These are phyloP conservation scores for Penicillium egyptiacum DNA, from an alignment of 495 filamentous ascomycete genomes.

Conservation along the genomic window DNA sequence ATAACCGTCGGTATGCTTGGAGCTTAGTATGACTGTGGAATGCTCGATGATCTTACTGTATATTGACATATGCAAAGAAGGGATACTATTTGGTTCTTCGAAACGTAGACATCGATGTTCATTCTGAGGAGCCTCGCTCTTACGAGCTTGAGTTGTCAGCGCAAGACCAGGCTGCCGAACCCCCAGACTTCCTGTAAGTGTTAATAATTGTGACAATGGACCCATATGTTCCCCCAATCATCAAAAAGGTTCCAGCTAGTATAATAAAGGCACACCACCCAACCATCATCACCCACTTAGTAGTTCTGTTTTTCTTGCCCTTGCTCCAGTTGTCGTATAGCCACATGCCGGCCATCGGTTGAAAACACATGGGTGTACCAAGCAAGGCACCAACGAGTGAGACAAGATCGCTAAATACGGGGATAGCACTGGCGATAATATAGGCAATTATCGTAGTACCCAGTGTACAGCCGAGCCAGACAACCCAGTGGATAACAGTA, in stretches of 20 bases:
- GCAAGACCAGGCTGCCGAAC: slow-evolving; percentile 34
- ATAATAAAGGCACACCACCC: slow-evolving; percentile 32
- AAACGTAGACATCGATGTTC: too few species aligned
- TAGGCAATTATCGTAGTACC: slow-evolving; percentile 60
- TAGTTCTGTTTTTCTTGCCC: slow-evolving; percentile 32
- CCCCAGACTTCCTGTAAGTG: slow-evolving; percentile 35
- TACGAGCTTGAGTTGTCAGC: slow-evolving; percentile 32
- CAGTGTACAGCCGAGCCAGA: slow-evolving; percentile 59
- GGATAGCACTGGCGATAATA: slow-evolving; percentile 69
- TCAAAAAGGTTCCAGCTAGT: slow-evolving; percentile 44
- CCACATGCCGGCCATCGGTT: slow-evolving; percentile 49
- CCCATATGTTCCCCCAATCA: slow-evolving; percentile 59
- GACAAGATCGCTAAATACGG: slow-evolving; percentile 64
- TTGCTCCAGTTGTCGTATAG: slow-evolving; percentile 48
- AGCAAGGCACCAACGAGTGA: slow-evolving; percentile 62
- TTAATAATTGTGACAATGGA: slow-evolving; percentile 55
- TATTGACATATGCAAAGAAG: too few species aligned
- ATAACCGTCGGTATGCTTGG: too few species aligned
- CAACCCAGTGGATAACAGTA: slow-evolving; percentile 53
- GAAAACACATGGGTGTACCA: slow-evolving; percentile 43
- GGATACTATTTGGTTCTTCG: too few species aligned
- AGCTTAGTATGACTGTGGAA: too few species aligned
- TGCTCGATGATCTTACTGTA: too few species aligned
- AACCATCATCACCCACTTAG: slow-evolving; percentile 30
- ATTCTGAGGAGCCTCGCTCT: too few species aligned